Evolutionary conservation across 1,284 basidiomycete genomes (phyloP).

Genomic region (Sporisorium reilianum): DNA sequence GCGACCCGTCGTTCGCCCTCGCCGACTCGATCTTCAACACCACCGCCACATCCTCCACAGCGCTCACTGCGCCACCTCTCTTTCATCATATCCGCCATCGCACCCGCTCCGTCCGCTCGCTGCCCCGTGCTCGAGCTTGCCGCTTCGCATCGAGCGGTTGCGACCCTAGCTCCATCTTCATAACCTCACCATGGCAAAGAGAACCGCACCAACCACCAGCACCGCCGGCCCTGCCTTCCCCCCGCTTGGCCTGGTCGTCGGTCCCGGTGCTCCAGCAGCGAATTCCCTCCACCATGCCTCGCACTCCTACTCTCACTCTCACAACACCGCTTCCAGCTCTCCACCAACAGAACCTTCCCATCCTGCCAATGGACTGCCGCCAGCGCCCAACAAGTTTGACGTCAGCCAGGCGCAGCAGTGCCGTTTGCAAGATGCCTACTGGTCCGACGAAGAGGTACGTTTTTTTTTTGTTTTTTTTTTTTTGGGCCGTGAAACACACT

Average conservation of each 20-base stretch:
- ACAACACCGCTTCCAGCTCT: conserved; percentile 18
- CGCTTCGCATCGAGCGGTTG: conserved; percentile 32
- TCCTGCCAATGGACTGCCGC: conserved; percentile 52
- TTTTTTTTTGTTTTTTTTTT: too few relatives aligned
- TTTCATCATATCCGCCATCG: conserved; percentile 27
- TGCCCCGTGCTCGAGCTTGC: conserved; percentile 34
- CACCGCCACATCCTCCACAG: conserved; percentile 2
- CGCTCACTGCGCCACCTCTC: conserved; percentile 19
- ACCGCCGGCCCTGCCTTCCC: conserved; percentile 52
- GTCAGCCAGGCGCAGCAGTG: conserved; percentile 69
- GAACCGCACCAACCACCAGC: conserved; percentile 45
- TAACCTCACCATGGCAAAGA: conserved; percentile 38
- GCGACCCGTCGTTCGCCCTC: neutral
- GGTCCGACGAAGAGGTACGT: conserved; percentile 87
- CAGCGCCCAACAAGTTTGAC: conserved; percentile 63
- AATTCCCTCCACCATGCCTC: conserved; percentile 27
- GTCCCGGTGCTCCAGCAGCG: conserved; percentile 43
- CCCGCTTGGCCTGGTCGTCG: conserved; percentile 55
- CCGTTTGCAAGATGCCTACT: conserved; percentile 94
- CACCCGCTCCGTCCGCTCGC: conserved; percentile 11
- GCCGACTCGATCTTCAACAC: neutral
- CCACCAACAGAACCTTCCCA: conserved; percentile 25
- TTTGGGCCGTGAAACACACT: neutral
- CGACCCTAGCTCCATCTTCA: conserved; percentile 6
- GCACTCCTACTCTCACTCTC: conserved; percentile 32